Evolutionary conservation across 2,329 filamentous ascomycete species (phyloP), one percentile per base, ranked within the genome.

Genomic region (Plectosphaerella plurivora): DNA sequence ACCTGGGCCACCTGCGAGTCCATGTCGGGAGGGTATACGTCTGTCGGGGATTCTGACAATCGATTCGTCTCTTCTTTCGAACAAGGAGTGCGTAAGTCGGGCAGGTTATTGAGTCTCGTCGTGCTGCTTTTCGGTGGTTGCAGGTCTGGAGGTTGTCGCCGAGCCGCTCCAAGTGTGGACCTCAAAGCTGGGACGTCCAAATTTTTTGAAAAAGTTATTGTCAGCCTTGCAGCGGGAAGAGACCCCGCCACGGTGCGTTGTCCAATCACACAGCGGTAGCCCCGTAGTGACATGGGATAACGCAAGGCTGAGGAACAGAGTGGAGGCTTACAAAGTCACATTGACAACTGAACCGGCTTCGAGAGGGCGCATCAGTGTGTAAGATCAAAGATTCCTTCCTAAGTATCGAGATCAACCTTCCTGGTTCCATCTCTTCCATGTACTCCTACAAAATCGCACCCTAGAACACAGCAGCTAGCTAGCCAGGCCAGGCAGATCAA

Each of bases 1-100:
- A 88, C 77, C 68, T 86, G 84, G 50, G 75, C 69, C 58, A 68
- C 65, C 47, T 68, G 65, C 59, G 71, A 61, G 57, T 68, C 68
- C 72, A 74, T 74, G 39, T 53, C 61, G 54, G 53, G 47, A 45
- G 36, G 20, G 44, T 46, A 12, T 28, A 3, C 8, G 9, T 6
- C 18, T 45, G 5, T 45, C 22, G 11, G 42, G 2, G 15, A 37
- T 22, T 49, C 11, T 33, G 28, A 12, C 28, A 12, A 33, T 33
- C 8, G 8, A 12, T 33, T 33, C 28, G 28, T 33, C 8, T 33
- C 28, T 33, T 33, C 28, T 33, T 33, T 33, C 28, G 11, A 33
- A 12, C 28, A 12, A 8, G 8, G 11, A 9, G 28, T 33, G 28
- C 11, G 11, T 12, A 33, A 8, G 28, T 9, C 28, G 28, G 28